Percentiles rank a stretch among this genome's conserved stretches.
Conservation (phyloP, 768 basidiomycete genomes). For the Tephrocybe sp. region DNA sequence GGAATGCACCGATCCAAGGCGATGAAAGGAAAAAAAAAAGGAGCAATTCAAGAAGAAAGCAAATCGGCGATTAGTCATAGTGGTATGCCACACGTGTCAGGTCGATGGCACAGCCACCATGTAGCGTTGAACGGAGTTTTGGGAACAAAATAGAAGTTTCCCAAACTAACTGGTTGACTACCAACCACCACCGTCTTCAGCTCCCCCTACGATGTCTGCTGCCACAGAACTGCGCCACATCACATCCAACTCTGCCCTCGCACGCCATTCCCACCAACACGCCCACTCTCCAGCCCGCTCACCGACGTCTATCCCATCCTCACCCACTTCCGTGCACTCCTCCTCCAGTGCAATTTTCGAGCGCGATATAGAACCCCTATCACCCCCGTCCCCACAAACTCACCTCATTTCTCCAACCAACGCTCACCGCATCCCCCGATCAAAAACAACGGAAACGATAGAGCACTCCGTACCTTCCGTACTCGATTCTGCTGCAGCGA, state of each 20-base stretch:
- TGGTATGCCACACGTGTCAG: neutral
- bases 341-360: slow-evolving; percentile 91
- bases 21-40: neutral
- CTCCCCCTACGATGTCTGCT: slow-evolving; percentile 5
- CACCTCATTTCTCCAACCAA: slow-evolving; percentile 38
- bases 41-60: neutral
- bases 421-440: slow-evolving; percentile 72
- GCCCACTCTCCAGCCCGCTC: slow-evolving; percentile 40
- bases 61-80: neutral
- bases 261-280: slow-evolving; percentile 41
- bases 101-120: slow-evolving; percentile 3
- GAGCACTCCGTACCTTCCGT: slow-evolving; percentile 85
- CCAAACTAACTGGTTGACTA: too few species aligned
- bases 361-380: slow-evolving; percentile 78
- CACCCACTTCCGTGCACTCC: slow-evolving; percentile 76
- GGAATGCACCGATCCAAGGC: neutral
- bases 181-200: slow-evolving; percentile 2
- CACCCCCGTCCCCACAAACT: slow-evolving; percentile 30
- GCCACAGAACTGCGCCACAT: slow-evolving; percentile 50
- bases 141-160: too few species aligned
- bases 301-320: slow-evolving; percentile 74
- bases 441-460: slow-evolving; percentile 68
- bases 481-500: slow-evolving; percentile 77
- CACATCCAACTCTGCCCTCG: slow-evolving; percentile 47
- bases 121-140: slow-evolving; percentile 1